These are phyloP conservation scores for Fraxinus dipetala DNA, from an alignment of 305 asterid species.

Conservation along the genomic window DNA sequence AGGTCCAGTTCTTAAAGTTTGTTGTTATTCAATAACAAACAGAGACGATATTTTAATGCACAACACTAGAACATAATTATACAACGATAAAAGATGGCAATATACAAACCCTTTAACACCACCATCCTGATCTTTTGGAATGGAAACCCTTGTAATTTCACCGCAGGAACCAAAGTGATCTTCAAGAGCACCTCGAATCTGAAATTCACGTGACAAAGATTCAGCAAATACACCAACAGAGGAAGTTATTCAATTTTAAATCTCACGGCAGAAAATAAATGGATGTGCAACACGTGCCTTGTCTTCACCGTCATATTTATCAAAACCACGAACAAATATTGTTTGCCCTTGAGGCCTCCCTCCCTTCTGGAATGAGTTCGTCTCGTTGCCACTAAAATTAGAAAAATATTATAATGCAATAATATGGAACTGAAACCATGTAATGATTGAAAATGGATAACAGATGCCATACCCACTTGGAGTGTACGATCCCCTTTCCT, in stretches of 20 bases:
- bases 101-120: constrained; percentile 58
- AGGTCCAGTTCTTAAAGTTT: neutral
- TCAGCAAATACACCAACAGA: neutral
- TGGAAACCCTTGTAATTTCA: constrained; percentile 53
- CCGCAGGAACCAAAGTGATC: constrained; percentile 78
- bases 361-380: constrained; percentile 48
- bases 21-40: neutral
- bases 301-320: constrained; percentile 43
- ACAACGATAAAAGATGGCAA: neutral
- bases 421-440: neutral
- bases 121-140: constrained; percentile 61
- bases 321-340: constrained; percentile 63
- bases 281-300: constrained; percentile 38
- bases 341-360: constrained; percentile 43
- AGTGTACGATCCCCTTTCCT: constrained; percentile 55
- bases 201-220: constrained; percentile 12
- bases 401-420: neutral
- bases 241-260: neutral
- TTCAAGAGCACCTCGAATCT: constrained; percentile 60
- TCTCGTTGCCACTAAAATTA: constrained; percentile 35
- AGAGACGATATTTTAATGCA: neutral
- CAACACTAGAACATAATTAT: neutral
- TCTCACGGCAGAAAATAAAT: neutral
- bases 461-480: constrained; percentile 47
- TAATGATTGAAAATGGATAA: neutral